A percentile compares a stretch with the other conserved stretches of the same genome.
phyloP scores from a whole-genome alignment of 1,284 basidiomycete genomes.

The Volvariella volvacea region DNA sequence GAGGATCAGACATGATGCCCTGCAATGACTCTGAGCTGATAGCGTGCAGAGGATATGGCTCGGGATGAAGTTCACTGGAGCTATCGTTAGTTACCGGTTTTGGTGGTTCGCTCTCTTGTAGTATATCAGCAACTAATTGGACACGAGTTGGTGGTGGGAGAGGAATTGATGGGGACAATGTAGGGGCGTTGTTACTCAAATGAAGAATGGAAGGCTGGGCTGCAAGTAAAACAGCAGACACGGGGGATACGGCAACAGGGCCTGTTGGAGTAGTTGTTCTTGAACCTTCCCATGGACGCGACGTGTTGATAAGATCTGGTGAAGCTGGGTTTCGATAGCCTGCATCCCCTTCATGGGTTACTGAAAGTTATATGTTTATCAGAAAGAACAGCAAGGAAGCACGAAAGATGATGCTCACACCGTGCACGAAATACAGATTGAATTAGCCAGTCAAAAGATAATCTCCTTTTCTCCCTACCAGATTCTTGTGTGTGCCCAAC shows the following conservation, averaged over 20 bases:
- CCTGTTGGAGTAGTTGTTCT: constrained; percentile 46
- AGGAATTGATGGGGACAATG: constrained; percentile 25
- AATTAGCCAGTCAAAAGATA: constrained; percentile 60
- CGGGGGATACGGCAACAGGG: constrained; percentile 28
- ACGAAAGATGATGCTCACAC: constrained; percentile 34
- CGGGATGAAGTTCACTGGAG: background rate
- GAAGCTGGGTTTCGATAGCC: constrained; percentile 65
- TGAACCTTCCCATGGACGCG: constrained; percentile 47
- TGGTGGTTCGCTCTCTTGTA: constrained; percentile 40
- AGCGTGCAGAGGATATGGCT: constrained; percentile 1
- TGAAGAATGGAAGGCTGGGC: constrained; percentile 15
- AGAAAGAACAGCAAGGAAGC: too few species aligned
- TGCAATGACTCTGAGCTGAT: constrained; percentile 13
- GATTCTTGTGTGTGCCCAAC: constrained; percentile 42
- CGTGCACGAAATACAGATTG: constrained; percentile 49
- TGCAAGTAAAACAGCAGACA: constrained; percentile 16
- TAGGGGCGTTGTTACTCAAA: constrained; percentile 13
- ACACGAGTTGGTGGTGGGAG: constrained; percentile 41
- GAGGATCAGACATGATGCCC: background rate
- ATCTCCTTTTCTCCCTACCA: constrained; percentile 57
- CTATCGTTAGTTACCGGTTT: constrained; percentile 14
- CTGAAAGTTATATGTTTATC: too few species aligned
- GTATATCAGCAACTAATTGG: constrained; percentile 50
- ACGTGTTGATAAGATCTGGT: constrained; percentile 47
- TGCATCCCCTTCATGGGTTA: too few species aligned